phyloP scores from a whole-genome alignment of 2,329 filamentous ascomycete species.

The Epichloe festucae region DNA sequence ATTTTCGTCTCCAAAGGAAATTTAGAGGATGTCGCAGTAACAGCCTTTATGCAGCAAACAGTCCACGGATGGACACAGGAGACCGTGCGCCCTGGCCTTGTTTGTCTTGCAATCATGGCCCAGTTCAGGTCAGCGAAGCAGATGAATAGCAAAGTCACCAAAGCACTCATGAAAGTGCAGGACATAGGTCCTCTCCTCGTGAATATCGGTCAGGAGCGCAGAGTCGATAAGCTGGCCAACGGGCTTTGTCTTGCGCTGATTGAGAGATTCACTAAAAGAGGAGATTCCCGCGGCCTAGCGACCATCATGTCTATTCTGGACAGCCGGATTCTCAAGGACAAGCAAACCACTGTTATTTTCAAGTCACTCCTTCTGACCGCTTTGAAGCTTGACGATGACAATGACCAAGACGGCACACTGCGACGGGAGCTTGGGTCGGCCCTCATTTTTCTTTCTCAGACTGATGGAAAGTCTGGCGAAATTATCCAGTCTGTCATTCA shows the following conservation, averaged over 20 bases:
- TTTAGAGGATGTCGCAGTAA: constrained; percentile 67
- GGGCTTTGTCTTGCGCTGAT: constrained; percentile 56
- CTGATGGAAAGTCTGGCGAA: constrained; percentile 42
- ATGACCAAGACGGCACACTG: constrained; percentile 40
- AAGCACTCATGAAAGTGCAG: constrained; percentile 51
- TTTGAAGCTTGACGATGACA: constrained; percentile 41
- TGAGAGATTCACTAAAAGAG: constrained; percentile 47
- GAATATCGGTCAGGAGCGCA: constrained; percentile 49
- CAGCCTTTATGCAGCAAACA: constrained; percentile 81
- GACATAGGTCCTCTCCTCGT: constrained; percentile 46
- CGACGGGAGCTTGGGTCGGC: constrained; percentile 52
- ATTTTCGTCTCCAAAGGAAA: constrained; percentile 74
- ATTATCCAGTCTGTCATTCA: constrained; percentile 56
- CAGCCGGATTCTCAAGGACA: constrained; percentile 46
- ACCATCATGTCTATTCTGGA: constrained; percentile 49
- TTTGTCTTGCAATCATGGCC: constrained; percentile 69
- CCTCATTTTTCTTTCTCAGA: constrained; percentile 53
- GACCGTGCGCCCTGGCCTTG: constrained; percentile 59
- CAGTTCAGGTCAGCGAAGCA: constrained; percentile 62
- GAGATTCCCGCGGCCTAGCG: constrained; percentile 41
- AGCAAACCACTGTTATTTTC: constrained; percentile 51
- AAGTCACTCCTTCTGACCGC: constrained; percentile 50
- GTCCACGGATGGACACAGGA: constrained; percentile 63
- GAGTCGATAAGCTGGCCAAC: constrained; percentile 58
- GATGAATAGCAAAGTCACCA: constrained; percentile 57